Conservation (phyloP, 371 early-diverging fungal genomes). For the Gilbertella persicaria region DNA sequence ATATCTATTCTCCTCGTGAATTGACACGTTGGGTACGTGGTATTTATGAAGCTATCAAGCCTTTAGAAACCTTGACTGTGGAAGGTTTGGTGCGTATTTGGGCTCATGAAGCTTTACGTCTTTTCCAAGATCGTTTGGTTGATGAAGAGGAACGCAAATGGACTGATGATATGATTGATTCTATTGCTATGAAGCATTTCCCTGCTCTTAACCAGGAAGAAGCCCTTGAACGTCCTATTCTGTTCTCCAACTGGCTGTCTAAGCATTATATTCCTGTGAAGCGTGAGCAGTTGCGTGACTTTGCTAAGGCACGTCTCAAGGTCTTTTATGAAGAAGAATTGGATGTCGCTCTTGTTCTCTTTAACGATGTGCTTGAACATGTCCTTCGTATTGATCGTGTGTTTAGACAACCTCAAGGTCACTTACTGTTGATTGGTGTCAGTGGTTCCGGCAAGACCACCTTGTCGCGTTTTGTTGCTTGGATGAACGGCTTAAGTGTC, state of each 20-base stretch:
- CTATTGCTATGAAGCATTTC: slow-evolving; percentile 87
- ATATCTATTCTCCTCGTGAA: slow-evolving; percentile 98
- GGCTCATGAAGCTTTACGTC: slow-evolving; percentile 97
- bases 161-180: slow-evolving; percentile 91
- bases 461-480: slow-evolving; percentile 95
- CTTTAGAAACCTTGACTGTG: slow-evolving; percentile 77
- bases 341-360: slow-evolving; percentile 94
- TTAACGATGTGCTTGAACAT: slow-evolving; percentile 97
- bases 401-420: slow-evolving; percentile 97
- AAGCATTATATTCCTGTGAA: slow-evolving; percentile 90
- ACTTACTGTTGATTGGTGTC: slow-evolving; percentile 96
- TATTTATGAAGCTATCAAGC: slow-evolving; percentile 92
- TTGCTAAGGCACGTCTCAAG: slow-evolving; percentile 92
- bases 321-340: slow-evolving; percentile 99
- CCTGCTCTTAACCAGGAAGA: slow-evolving; percentile 72
- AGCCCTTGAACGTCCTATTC: slow-evolving; percentile 88
- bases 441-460: slow-evolving; percentile 98
- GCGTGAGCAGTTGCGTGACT: slow-evolving; percentile 89
- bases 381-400: slow-evolving; percentile 98
- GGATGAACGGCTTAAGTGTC: slow-evolving; percentile 98
- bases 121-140: slow-evolving; percentile 98
- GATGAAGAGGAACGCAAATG: slow-evolving; percentile 87
- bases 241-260: slow-evolving; percentile 97
- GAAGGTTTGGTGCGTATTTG: slow-evolving; percentile 94
- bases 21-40: slow-evolving; percentile 98